Conservation (phyloP, 345 rosid genomes). For the Tarenaya hassleriana region DNA sequence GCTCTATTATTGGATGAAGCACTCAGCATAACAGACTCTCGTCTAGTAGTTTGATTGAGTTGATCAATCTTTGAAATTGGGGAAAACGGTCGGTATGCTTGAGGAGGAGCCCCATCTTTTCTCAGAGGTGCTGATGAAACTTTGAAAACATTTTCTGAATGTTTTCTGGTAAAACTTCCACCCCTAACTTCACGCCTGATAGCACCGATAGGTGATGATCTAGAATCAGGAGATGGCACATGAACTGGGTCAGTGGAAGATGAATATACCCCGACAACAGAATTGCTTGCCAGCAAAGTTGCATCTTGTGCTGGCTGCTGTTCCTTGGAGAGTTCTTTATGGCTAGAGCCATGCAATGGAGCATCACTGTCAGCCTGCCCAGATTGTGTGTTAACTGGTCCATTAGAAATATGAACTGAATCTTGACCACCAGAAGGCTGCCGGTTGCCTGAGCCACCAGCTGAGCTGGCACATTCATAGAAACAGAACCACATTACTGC, state of each 20-base stretch:
- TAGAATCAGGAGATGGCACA: constrained; percentile 86
- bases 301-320: constrained; percentile 8
- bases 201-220: constrained; percentile 74
- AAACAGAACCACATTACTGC: constrained; percentile 1
- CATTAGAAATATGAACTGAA: background rate
- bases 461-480: constrained; percentile 26
- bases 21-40: constrained; percentile 37
- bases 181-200: constrained; percentile 91
- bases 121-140: constrained; percentile 38
- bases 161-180: constrained; percentile 59
- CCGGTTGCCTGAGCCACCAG: constrained; percentile 34
- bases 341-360: constrained; percentile 10
- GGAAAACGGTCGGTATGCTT: constrained; percentile 47
- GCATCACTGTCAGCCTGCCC: constrained; percentile 6
- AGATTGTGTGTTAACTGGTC: background rate
- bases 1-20: constrained; percentile 45
- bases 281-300: constrained; percentile 46
- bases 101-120: constrained; percentile 46
- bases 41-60: constrained; percentile 34
- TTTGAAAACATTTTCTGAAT: constrained; percentile 45
- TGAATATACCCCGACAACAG: constrained; percentile 71
- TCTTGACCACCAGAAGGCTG: constrained; percentile 32
- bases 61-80: constrained; percentile 52
- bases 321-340: constrained; percentile 15
- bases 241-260: constrained; percentile 92